These are phyloP conservation scores for Daldinia sp. DNA, from an alignment of 2,329 filamentous ascomycete genomes.

Conservation along the genomic window DNA sequence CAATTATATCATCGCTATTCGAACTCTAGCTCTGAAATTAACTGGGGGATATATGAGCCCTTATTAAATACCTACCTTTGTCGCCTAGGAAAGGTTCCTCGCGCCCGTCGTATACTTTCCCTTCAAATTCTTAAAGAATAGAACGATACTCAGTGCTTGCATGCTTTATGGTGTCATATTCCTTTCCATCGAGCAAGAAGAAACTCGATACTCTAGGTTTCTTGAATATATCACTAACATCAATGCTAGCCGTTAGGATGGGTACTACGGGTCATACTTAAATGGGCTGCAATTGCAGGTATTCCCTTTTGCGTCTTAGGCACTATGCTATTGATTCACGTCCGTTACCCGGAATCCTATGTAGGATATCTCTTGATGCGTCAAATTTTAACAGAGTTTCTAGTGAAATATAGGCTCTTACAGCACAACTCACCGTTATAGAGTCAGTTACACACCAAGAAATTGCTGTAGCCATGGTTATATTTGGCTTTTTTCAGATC, in stretches of 20 bases:
- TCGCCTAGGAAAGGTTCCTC: slow-evolving; percentile 63
- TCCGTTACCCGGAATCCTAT: slow-evolving; percentile 49
- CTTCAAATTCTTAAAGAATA: slow-evolving; percentile 57
- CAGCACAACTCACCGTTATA: slow-evolving; percentile 64
- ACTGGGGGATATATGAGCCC: too few relatives aligned
- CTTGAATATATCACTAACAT: neutral
- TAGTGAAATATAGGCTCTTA: slow-evolving; percentile 51
- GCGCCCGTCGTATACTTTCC: slow-evolving; percentile 67
- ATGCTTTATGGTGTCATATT: slow-evolving; percentile 52
- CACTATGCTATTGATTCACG: slow-evolving; percentile 54
- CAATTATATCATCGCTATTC: neutral
- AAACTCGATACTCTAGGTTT: neutral
- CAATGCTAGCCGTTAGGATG: slow-evolving; percentile 48
- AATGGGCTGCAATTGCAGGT: slow-evolving; percentile 52
- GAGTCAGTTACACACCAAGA: slow-evolving; percentile 63
- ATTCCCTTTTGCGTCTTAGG: slow-evolving; percentile 53
- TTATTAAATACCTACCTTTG: slow-evolving; percentile 58
- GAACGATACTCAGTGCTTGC: slow-evolving; percentile 57
- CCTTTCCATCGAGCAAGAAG: slow-evolving; percentile 50
- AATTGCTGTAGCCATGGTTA: slow-evolving; percentile 63
- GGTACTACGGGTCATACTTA: slow-evolving; percentile 61
- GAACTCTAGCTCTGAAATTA: too few relatives aligned
- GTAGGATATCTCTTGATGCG: slow-evolving; percentile 61
- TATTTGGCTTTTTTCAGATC: slow-evolving; percentile 66
- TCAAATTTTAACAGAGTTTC: slow-evolving; percentile 63